Base-by-base conservation (phyloP, 306 rosid species). In the Acacia acuminata region DNA sequence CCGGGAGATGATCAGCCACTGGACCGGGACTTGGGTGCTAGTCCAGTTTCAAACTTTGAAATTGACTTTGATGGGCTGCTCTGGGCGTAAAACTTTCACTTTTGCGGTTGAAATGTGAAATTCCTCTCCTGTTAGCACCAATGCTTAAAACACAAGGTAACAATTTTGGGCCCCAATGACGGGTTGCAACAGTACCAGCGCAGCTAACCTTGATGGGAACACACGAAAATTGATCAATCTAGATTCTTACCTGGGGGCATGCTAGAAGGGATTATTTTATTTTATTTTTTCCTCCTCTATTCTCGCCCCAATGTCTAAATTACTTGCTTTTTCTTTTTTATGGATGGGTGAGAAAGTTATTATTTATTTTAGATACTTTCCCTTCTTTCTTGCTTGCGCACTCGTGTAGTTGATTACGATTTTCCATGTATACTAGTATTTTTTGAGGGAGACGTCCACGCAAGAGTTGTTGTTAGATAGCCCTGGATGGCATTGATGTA, bases 41-140 rank as follows among this genome's bases (percentile, higher is more conserved):
- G 87, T 80, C 96, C 98, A 0, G 91, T 91, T 81, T 87, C 99
- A 63, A 93, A 93, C 88, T 81, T 80, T 70, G 96, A 96, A 85
- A 86, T 94, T 40, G 94, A 92, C 74, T 76, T 86, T 3, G 98
- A 94, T 61, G 98, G 98, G 75, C 85, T 94, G 66, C 84, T 89
- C 47, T 96, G 97, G 98, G 87, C 93, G 22, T 96, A 81, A 75
- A 10, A 2, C 55, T 80, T 77, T 14, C 75, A 58, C 27, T 30
- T 40, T 30, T 14, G 45, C 34, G 78, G 43, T 81, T 66, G 56
- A n/a, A 32, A 19, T 8, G 77, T 56, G 72, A 80, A 81, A 30
- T 48, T 73, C 74, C 71, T 68, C 69, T 13, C 69, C 8, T 38
- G 10, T 30, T 15, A 61, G 67, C 25, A 10, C 36, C 71, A 71